phyloP scores from a whole-genome alignment of 2,329 filamentous ascomycete species.

The Aspergillus eucalypticola region DNA sequence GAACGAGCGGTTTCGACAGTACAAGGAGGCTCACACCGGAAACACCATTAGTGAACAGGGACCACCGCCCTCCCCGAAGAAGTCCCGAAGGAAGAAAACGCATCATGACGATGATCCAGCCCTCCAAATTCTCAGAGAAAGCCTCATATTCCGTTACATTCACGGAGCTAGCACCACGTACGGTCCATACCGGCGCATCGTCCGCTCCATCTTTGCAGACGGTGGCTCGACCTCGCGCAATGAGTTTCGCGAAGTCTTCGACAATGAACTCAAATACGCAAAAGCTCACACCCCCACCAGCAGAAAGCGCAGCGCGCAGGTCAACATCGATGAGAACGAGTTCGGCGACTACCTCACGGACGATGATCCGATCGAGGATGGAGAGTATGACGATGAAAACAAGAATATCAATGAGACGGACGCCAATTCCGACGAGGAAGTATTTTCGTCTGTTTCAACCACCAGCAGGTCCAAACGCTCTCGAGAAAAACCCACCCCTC shows the following conservation, averaged over 20 bases:
- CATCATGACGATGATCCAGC: slow-evolving; percentile 12
- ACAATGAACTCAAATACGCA: slow-evolving; percentile 45
- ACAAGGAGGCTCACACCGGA: background rate
- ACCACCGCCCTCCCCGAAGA: background rate
- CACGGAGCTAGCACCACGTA: slow-evolving; percentile 28
- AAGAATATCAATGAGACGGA: slow-evolving; percentile 9
- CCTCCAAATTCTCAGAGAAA: slow-evolving; percentile 33
- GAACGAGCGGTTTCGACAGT: slow-evolving; percentile 32
- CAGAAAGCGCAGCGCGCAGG: slow-evolving; percentile 43
- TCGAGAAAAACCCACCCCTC: slow-evolving; percentile 13
- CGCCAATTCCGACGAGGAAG: no score
- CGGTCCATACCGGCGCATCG: slow-evolving; percentile 43
- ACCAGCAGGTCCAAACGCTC: slow-evolving; percentile 34
- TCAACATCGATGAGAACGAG: slow-evolving; percentile 48
- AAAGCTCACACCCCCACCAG: slow-evolving; percentile 30
- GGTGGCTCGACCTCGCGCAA: slow-evolving; percentile 37
- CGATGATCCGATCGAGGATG: slow-evolving; percentile 31
- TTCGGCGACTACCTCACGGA: slow-evolving; percentile 49
- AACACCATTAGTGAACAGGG: background rate
- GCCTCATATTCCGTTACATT: slow-evolving; percentile 49
- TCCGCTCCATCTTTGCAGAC: slow-evolving; percentile 51
- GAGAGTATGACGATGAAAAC: slow-evolving; percentile 33
- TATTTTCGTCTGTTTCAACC: slow-evolving; percentile 4
- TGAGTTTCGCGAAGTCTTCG: slow-evolving; percentile 49
- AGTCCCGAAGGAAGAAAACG: slow-evolving; percentile 21